Percentiles rank a stretch among this genome's conserved stretches.
Evolutionary conservation across 768 basidiomycete species (phyloP).

Genomic region (Suillus brevipes): DNA sequence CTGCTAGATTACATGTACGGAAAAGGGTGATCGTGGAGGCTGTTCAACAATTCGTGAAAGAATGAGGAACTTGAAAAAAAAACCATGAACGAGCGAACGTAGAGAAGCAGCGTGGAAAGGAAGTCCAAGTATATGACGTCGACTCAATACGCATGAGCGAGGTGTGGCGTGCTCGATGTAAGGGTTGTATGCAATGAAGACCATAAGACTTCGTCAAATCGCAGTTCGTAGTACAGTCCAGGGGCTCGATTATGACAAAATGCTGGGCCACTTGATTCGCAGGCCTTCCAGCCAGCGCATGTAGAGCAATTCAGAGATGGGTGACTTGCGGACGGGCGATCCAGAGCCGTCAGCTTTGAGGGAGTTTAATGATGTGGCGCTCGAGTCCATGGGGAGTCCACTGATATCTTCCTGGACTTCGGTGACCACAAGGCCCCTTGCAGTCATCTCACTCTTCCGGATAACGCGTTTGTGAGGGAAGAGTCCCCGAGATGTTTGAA

Average conservation of each 20-base stretch:
- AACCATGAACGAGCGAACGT: slow-evolving; percentile 6
- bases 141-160: background rate
- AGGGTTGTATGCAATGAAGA: background rate
- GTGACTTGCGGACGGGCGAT: slow-evolving; percentile 64
- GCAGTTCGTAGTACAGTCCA: background rate
- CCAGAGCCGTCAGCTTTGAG: slow-evolving; percentile 40
- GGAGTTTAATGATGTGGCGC: slow-evolving; percentile 26
- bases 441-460: slow-evolving; percentile 83
- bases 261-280: slow-evolving; percentile 85
- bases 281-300: slow-evolving; percentile 95
- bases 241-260: slow-evolving; percentile 38
- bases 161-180: background rate
- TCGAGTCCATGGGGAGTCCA: slow-evolving; percentile 43
- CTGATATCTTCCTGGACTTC: slow-evolving; percentile 76
- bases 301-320: slow-evolving; percentile 95
- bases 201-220: background rate
- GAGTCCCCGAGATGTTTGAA: slow-evolving; percentile 76
- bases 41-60: slow-evolving; percentile 15
- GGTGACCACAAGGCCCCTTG: slow-evolving; percentile 79
- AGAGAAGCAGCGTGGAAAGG: slow-evolving; percentile 4
- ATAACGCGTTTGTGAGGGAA: slow-evolving; percentile 80
- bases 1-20: background rate
- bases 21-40: slow-evolving; percentile 1
- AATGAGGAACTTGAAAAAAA: slow-evolving; percentile 10
- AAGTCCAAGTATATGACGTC: slow-evolving; percentile 1